These are phyloP conservation scores for Bondarzewia mesenterica DNA, from an alignment of 1,284 basidiomycete species.

Conservation along the genomic window DNA sequence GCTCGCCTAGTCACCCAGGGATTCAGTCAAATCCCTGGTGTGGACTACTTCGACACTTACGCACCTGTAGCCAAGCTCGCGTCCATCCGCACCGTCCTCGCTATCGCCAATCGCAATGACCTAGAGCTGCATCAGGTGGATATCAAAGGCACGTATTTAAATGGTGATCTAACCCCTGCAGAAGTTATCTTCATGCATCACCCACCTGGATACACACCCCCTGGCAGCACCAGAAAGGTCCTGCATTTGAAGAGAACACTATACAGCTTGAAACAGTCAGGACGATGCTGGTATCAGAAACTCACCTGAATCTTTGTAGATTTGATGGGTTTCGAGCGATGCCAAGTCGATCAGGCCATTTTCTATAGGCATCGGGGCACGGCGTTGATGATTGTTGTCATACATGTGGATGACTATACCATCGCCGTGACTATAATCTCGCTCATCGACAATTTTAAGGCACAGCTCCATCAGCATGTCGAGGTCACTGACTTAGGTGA, in stretches of 20 bases:
- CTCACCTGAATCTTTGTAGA: constrained; percentile 7
- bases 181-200: constrained; percentile 25
- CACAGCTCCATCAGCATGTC: constrained; percentile 2
- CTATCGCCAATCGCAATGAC: constrained; percentile 25
- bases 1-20: constrained; percentile 32
- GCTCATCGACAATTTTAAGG: constrained; percentile 7
- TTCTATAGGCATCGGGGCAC: constrained; percentile 8
- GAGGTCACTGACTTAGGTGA: constrained; percentile 15
- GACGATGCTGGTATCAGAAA: constrained; percentile 18
- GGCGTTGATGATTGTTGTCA: constrained; percentile 9
- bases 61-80: constrained; percentile 28
- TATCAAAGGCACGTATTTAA: constrained; percentile 32
- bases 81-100: constrained; percentile 25
- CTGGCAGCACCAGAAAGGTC: constrained; percentile 8
- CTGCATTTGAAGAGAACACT: constrained; percentile 14
- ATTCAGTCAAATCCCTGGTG: constrained; percentile 29
- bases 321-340: constrained; percentile 13
- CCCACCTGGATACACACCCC: constrained; percentile 20
- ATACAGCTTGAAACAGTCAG: constrained; percentile 20
- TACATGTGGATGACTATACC: constrained; percentile 26
- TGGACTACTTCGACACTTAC: constrained; percentile 34
- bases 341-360: constrained; percentile 14
- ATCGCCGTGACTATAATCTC: constrained; percentile 8
- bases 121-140: constrained; percentile 31
- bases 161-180: constrained; percentile 23